Base-by-base conservation (phyloP, 352 stramenopile genomes). In the Globisporangium polare region DNA sequence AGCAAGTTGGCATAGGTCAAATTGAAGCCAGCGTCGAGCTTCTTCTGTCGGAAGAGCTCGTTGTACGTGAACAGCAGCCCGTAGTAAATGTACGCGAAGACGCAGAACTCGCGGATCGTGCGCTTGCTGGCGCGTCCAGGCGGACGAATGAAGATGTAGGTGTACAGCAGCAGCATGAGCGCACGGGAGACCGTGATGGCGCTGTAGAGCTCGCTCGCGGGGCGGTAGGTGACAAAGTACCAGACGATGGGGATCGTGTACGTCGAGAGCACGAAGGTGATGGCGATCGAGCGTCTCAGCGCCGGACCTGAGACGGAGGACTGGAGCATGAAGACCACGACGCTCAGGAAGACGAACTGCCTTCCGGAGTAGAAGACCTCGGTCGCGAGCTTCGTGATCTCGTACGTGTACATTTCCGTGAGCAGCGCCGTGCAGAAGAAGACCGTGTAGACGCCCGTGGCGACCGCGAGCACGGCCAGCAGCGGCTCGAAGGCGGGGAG, bases 271-370 rank as follows among this genome's bases (percentile, higher is more conserved):
- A 80, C 45, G 15, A 87, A 43, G 0, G 75, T 79, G 58, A 86
- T 69, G 15, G 76, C 20, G 33, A 82, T 33, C 7, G 77, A 72
- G 7, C 77, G 75, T 27, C 70, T 65, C 33, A 89, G 67, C 15
- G 79, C 75, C 10, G 73, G 71, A 4, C 65, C 62, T 5, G 75
- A 87, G 18, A 89, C 75, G 20, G 69, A 86, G 62, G 76, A 86
- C 53, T 89, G 75, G 8, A 86, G 66, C 65, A 89, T 82, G 61
- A 87, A 89, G n/a, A 89, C 66, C 17, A 78, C 74, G 42, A 87
- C 69, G 57, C 72, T 80, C 26, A 85, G 53, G 60, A 87, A 83
- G 50, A 85, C 72, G 58, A 89, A 86, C 57, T 86, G 79, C 1
- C 76, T 65, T n/a, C 77, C 77, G 2, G 75, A 81, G 62, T 83